A percentile compares a stretch with the other conserved stretches of the same genome.
These are phyloP conservation scores for Scutellaria minor DNA, from an alignment of 257 asterid species.

Conservation along the genomic window DNA sequence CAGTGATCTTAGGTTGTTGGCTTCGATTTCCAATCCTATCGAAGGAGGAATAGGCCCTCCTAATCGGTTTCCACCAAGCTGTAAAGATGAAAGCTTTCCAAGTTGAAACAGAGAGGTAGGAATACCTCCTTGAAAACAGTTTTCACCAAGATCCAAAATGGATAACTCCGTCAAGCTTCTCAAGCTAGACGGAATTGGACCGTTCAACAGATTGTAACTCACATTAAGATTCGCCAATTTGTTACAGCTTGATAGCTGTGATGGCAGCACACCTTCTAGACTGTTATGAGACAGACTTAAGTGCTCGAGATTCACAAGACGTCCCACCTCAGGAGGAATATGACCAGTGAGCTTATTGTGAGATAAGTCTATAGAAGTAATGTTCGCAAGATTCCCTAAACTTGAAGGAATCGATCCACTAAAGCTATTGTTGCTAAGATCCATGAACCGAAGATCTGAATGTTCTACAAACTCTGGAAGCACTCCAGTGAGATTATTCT, in stretches of 20 bases:
- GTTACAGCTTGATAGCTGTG: conserved; percentile 55
- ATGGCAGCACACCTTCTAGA: conserved; percentile 59
- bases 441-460: conserved; percentile 53
- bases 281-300: conserved; percentile 66
- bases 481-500: conserved; percentile 66
- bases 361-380: conserved; percentile 61
- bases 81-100: conserved; percentile 56
- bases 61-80: conserved; percentile 70
- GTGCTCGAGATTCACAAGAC: conserved; percentile 51
- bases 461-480: conserved; percentile 64
- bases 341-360: conserved; percentile 58
- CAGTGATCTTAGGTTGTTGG: conserved; percentile 55
- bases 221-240: conserved; percentile 56
- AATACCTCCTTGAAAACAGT: conserved; percentile 58
- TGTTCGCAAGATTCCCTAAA: conserved; percentile 50
- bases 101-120: conserved; percentile 58
- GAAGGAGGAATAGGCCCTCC: conserved; percentile 60
- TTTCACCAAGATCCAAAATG: conserved; percentile 63
- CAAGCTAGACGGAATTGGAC: conserved; percentile 58
- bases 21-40: conserved; percentile 41
- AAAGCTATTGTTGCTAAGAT: conserved; percentile 59
- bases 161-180: conserved; percentile 55
- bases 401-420: conserved; percentile 65
- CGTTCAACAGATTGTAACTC: conserved; percentile 67
- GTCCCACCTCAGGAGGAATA: conserved; percentile 65